Evolutionary conservation across 495 filamentous ascomycete genomes (phyloP).

Genomic region (Elasticomyces elasticus): DNA sequence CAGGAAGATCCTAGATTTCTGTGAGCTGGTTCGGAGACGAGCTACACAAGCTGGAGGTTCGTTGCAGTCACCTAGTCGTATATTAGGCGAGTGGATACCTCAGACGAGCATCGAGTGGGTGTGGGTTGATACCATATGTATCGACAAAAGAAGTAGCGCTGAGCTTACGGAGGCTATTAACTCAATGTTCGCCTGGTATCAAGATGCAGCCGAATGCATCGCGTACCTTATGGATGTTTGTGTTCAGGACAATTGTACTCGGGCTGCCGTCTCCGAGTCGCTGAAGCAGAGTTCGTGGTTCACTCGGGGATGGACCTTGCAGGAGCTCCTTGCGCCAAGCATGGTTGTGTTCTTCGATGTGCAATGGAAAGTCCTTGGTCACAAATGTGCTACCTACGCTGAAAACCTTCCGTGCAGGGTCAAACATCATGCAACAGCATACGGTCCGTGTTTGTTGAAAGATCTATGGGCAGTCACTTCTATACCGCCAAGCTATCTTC

Average conservation of each 20-base stretch:
- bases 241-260: too few species aligned
- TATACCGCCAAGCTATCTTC: too few species aligned
- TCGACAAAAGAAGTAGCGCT: slow-evolving; percentile 20
- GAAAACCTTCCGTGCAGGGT: too few species aligned
- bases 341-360: neutral
- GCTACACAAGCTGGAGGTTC: too few species aligned
- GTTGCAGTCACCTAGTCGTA: too few species aligned
- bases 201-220: slow-evolving; percentile 10
- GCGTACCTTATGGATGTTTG: slow-evolving; percentile 14
- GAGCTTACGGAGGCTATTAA: slow-evolving; percentile 22
- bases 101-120: neutral
- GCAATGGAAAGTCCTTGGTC: neutral
- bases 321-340: neutral
- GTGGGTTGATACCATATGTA: slow-evolving; percentile 23
- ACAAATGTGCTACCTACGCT: too few species aligned
- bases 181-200: slow-evolving; percentile 21
- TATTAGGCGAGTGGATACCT: too few species aligned
- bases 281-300: slow-evolving; percentile 9
- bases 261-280: neutral
- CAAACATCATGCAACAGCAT: too few species aligned
- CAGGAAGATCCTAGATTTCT: neutral
- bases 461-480: too few species aligned
- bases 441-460: too few species aligned
- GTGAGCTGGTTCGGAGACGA: neutral
- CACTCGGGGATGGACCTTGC: slow-evolving; percentile 1